Conservation (phyloP, 2,329 filamentous ascomycete species). For the Blastomyces silverae region DNA sequence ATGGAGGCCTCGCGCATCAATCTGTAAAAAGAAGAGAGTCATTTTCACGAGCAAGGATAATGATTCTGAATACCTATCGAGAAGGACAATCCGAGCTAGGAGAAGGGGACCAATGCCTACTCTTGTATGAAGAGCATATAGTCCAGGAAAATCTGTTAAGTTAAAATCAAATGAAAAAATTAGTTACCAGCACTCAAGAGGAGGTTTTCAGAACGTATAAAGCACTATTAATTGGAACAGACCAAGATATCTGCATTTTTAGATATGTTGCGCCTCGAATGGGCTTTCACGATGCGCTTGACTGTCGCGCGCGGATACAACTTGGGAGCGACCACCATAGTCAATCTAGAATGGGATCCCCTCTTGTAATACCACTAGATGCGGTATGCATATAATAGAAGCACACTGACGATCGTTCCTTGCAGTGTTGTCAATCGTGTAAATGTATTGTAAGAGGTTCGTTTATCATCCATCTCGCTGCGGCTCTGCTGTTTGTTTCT, state of each 20-base stretch:
- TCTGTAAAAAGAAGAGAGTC: constrained; percentile 38
- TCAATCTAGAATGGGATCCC: not conserved
- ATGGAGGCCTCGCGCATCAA: constrained; percentile 75
- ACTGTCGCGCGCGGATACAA: constrained; percentile 77
- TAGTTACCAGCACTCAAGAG: not conserved
- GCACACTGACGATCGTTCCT: not conserved
- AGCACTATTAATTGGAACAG: constrained; percentile 27
- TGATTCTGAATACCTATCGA: not conserved
- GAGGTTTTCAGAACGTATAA: not conserved
- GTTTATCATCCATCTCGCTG: not conserved
- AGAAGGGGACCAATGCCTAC: constrained; percentile 34
- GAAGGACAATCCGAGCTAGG: not conserved
- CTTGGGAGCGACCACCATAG: constrained; percentile 62
- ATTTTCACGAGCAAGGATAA: not conserved
- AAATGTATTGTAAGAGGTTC: too few relatives aligned
- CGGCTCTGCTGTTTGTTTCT: too few relatives aligned
- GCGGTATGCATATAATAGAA: not conserved
- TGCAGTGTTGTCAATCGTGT: not conserved
- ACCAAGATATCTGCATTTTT: constrained; percentile 84
- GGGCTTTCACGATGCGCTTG: constrained; percentile 85
- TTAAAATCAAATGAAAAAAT: not conserved
- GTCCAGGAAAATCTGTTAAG: constrained; percentile 68
- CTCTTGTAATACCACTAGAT: not conserved
- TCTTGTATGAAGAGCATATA: constrained; percentile 74
- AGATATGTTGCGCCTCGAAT: constrained; percentile 70